Evolutionary conservation across 2,329 filamentous ascomycete species (phyloP).

Genomic region (Fusarium tjaetaba): DNA sequence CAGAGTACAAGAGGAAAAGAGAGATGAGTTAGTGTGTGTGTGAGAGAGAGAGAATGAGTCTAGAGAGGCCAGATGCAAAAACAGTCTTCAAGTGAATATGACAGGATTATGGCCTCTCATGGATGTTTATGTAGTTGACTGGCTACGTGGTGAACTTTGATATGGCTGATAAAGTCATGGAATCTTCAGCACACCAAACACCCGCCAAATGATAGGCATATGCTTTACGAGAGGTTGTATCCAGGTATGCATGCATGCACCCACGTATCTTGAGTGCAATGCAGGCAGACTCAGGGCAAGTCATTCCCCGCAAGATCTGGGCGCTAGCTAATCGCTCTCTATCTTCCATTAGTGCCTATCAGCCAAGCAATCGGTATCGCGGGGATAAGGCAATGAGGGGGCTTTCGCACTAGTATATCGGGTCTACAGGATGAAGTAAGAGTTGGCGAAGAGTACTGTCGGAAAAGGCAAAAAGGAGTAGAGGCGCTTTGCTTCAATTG

Average conservation of each 20-base stretch:
- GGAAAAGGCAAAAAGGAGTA: not conserved
- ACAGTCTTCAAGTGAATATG: not conserved
- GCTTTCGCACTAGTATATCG: not conserved
- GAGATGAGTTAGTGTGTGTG: not conserved
- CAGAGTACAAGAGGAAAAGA: not conserved
- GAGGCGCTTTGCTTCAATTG: not conserved
- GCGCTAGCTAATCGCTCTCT: not conserved
- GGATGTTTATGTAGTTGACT: not conserved
- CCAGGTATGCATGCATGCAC: not conserved
- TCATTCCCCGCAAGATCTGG: not conserved
- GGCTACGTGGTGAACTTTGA: not conserved
- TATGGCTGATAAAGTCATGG: not conserved
- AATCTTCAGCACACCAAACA: not conserved
- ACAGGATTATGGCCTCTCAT: not conserved
- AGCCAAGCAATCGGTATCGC: not conserved
- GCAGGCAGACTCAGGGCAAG: not conserved
- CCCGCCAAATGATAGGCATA: not conserved
- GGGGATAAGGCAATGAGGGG: too few species aligned
- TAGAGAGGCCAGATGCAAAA: not conserved
- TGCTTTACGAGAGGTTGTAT: not conserved
- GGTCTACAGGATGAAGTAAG: not conserved
- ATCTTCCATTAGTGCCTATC: not conserved
- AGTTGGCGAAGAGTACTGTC: not conserved
- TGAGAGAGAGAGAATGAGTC: not conserved
- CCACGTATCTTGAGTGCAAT: not conserved